phyloP scores from a whole-genome alignment of 176 grass and related monocot species.

The Chloris gayana region DNA sequence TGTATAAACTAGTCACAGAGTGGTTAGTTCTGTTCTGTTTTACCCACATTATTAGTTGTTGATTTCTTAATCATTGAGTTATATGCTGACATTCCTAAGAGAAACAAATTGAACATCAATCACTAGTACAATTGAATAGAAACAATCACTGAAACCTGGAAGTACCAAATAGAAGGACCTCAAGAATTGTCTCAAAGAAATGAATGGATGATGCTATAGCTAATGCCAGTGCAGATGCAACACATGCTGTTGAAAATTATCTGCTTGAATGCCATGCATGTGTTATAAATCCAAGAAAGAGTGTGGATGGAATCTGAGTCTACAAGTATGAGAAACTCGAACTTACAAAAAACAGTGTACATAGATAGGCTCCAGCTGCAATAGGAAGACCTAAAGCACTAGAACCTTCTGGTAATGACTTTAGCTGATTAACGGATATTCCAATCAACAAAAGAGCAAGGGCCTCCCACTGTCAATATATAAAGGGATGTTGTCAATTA shows the following conservation, averaged over 20 bases:
- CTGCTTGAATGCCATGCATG: background rate
- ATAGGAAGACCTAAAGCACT: constrained; percentile 79
- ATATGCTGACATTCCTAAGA: background rate
- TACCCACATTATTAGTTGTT: background rate
- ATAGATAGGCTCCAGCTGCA: constrained; percentile 87
- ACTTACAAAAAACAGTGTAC: constrained; percentile 93
- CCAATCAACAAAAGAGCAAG: constrained; percentile 96
- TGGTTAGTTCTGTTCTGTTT: constrained; percentile 4
- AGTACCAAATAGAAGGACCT: constrained; percentile 14
- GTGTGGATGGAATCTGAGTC: background rate
- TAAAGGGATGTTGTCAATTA: constrained; percentile 36
- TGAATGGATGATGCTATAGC: constrained; percentile 17
- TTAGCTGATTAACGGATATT: constrained; percentile 96
- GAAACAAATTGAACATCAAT: background rate
- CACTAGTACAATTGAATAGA: constrained; percentile 9
- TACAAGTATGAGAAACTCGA: constrained; percentile 23
- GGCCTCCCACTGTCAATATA: constrained; percentile 81
- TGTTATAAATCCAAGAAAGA: background rate
- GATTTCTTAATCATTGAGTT: background rate
- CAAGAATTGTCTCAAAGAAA: constrained; percentile 7
- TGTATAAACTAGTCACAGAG: background rate
- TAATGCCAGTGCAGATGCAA: constrained; percentile 4
- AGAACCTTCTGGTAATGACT: constrained; percentile 85
- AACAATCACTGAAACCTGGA: background rate
- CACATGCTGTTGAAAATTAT: background rate